A percentile compares a stretch with the other conserved stretches of the same genome.
Evolutionary conservation across 768 basidiomycete genomes (phyloP).

Genomic region (Rickenella mellea): DNA sequence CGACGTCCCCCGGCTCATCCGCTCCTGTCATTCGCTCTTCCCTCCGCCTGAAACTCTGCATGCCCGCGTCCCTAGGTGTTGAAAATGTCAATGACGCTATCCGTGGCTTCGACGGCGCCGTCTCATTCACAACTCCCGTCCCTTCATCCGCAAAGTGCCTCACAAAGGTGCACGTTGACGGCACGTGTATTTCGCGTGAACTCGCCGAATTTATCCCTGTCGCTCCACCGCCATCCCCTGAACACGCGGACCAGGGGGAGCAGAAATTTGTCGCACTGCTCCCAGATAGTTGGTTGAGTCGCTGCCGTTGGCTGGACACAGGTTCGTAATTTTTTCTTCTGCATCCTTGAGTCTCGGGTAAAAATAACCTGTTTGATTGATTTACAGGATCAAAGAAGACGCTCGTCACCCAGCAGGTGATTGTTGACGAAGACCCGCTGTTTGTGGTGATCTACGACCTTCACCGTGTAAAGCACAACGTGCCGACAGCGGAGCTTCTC

Average conservation of each 20-base stretch:
- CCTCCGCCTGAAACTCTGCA: constrained; percentile 46
- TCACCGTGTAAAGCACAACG: constrained; percentile 39
- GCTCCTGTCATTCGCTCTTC: constrained; percentile 25
- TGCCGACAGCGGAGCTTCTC: constrained; percentile 54
- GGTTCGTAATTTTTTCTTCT: no score
- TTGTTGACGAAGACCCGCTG: constrained; percentile 52
- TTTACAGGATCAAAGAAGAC: constrained; percentile 24
- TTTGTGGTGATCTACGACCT: constrained; percentile 62
- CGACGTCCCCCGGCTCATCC: constrained; percentile 24
- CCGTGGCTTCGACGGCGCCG: constrained; percentile 52
- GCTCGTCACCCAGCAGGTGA: constrained; percentile 62
- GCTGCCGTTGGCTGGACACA: constrained; percentile 63
- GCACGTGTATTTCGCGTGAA: constrained; percentile 44
- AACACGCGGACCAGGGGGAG: constrained; percentile 29
- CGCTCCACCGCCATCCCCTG: constrained; percentile 5
- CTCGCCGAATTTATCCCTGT: constrained; percentile 39
- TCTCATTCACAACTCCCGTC: constrained; percentile 49
- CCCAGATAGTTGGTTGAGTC: constrained; percentile 56
- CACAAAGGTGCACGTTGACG: constrained; percentile 48
- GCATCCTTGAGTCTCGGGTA: no score
- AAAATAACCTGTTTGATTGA: no score
- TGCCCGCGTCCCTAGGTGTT: no score
- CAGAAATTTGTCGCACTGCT: constrained; percentile 46
- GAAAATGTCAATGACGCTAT: constrained; percentile 41
- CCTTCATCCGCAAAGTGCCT: constrained; percentile 46